Conservation (phyloP, 331 rosid species). For the Cydonia oblonga region DNA sequence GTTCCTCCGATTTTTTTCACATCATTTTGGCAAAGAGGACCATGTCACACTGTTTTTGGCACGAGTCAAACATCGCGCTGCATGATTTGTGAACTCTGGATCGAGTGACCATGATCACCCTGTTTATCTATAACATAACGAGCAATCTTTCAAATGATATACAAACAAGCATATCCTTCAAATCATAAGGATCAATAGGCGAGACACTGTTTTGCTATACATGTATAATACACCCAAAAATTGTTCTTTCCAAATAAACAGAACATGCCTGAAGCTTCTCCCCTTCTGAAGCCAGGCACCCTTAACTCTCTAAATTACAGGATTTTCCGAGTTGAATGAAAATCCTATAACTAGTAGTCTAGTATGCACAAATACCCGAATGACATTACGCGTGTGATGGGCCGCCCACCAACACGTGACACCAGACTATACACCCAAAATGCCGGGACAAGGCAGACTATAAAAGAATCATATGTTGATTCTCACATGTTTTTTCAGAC, state of each 20-base stretch:
- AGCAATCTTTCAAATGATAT: no score
- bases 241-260: not conserved
- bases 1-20: no score
- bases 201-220: not conserved
- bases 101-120: no score
- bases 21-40: no score
- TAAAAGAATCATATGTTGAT: slow-evolving; percentile 88
- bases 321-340: not conserved
- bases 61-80: no score
- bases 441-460: slow-evolving; percentile 45
- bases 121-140: no score
- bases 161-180: no score
- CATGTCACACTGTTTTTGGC: no score
- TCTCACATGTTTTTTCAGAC: slow-evolving; percentile 37
- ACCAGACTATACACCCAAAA: slow-evolving; percentile 55
- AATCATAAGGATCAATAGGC: not conserved
- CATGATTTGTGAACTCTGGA: no score
- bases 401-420: slow-evolving; percentile 36
- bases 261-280: not conserved
- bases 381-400: slow-evolving; percentile 36
- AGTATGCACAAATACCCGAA: slow-evolving; percentile 55
- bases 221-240: not conserved
- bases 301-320: not conserved
- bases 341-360: slow-evolving; percentile 35
- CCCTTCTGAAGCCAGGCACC: not conserved